Conservation (phyloP, 345 rosid species). For the Citrus unshiu region DNA sequence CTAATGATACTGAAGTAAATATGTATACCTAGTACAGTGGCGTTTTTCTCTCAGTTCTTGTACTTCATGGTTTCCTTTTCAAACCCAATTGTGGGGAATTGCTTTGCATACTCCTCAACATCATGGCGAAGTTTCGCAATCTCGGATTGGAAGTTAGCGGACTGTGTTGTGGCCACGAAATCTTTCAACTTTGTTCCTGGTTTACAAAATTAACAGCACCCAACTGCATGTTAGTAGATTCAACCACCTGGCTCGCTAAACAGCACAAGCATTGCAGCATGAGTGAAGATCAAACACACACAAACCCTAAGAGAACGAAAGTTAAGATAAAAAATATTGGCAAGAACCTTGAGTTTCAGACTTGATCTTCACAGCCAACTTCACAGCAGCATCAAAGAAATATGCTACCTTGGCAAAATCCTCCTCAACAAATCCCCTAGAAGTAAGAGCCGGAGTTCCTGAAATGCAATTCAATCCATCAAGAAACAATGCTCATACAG, state of each 20-base stretch:
- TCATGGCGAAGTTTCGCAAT: conserved; percentile 59
- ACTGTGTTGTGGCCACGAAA: conserved; percentile 59
- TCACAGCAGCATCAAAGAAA: conserved; percentile 74
- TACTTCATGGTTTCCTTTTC: conserved; percentile 96
- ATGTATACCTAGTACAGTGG: conserved; percentile 7
- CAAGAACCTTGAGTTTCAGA: conserved; percentile 70
- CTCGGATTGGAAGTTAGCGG: conserved; percentile 61
- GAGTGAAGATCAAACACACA: background rate
- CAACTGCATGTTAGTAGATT: conserved; percentile 7
- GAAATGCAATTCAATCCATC: conserved; percentile 20
- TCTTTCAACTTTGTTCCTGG: conserved; percentile 93
- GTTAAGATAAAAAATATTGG: background rate
- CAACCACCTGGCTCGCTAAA: background rate
- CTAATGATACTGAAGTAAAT: background rate
- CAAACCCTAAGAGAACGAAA: background rate
- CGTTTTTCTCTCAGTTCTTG: conserved; percentile 55
- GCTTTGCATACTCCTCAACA: conserved; percentile 91
- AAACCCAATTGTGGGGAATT: conserved; percentile 93
- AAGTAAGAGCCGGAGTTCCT: conserved; percentile 96
- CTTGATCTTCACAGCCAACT: conserved; percentile 69
- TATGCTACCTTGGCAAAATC: conserved; percentile 87
- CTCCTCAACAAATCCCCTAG: conserved; percentile 86
- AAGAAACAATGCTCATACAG: background rate
- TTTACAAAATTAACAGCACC: conserved; percentile 19
- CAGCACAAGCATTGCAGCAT: background rate